Percentiles rank a stretch among this genome's conserved stretches.
phyloP scores from a whole-genome alignment of 768 basidiomycete species.

The Suillus brevipes region DNA sequence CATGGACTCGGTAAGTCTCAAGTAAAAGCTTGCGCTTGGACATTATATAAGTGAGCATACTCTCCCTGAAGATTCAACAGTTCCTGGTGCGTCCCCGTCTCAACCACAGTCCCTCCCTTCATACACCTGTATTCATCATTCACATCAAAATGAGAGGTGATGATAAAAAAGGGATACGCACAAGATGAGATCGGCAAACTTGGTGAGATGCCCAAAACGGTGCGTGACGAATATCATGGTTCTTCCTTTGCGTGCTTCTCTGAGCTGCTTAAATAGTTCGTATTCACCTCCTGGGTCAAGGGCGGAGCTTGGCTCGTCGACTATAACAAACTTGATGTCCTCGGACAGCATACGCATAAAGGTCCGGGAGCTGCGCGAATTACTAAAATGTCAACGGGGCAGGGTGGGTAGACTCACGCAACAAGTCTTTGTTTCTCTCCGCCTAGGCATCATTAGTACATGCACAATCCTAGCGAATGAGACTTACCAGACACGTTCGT shows the following conservation, averaged over 20 bases:
- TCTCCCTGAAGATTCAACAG: conserved; percentile 31
- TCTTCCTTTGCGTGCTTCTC: conserved; percentile 28
- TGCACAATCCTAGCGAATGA: background rate
- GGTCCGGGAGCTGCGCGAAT: conserved; percentile 33
- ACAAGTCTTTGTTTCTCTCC: conserved; percentile 36
- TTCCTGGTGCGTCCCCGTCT: conserved; percentile 35
- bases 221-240: conserved; percentile 45
- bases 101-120: conserved; percentile 33
- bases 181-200: conserved; percentile 39
- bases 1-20: background rate
- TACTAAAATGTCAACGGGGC: background rate
- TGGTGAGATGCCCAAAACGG: conserved; percentile 39
- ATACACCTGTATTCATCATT: conserved; percentile 28
- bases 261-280: conserved; percentile 30
- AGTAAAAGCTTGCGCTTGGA: conserved; percentile 33
- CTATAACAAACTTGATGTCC: conserved; percentile 30
- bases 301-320: conserved; percentile 41
- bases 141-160: background rate
- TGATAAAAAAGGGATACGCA: conserved; percentile 18
- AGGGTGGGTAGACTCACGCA: conserved; percentile 13
- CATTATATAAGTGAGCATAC: conserved; percentile 34
- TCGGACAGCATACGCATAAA: conserved; percentile 41
- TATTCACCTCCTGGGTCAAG: conserved; percentile 39
- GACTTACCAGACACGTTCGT: conserved; percentile 26
- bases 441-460: conserved; percentile 11